A percentile compares a stretch with the other conserved stretches of the same genome.
phyloP scores from a whole-genome alignment of 768 basidiomycete species.

The Dioszegia aurantiaca region DNA sequence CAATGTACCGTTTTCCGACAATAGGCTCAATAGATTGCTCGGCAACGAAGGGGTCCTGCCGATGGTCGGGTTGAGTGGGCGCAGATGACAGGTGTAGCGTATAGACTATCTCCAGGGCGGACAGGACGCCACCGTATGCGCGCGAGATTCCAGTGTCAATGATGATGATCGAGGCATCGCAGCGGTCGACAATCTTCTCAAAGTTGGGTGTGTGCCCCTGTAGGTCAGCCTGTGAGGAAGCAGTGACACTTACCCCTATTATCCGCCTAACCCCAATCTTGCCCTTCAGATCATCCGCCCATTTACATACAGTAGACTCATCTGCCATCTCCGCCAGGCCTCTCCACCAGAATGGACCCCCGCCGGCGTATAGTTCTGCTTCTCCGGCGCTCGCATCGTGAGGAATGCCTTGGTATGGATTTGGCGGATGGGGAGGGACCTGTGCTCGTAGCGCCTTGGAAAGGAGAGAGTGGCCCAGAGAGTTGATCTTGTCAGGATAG shows the following conservation, averaged over 20 bases:
- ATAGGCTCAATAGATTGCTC: neutral
- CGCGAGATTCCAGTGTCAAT: conserved; percentile 98
- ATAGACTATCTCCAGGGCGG: conserved; percentile 83
- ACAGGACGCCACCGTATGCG: conserved; percentile 89
- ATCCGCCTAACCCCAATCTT: conserved; percentile 79
- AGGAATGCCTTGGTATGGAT: conserved; percentile 65
- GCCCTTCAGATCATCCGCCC: conserved; percentile 67
- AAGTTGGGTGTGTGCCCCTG: conserved; percentile 93
- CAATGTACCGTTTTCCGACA: conserved; percentile 25
- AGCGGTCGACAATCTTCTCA: conserved; percentile 78
- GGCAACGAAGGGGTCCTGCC: conserved; percentile 37
- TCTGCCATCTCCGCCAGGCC: conserved; percentile 82
- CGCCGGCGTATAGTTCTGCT: conserved; percentile 64
- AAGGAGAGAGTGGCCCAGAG: conserved; percentile 67
- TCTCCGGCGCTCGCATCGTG: conserved; percentile 65
- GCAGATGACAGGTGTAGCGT: conserved; percentile 64
- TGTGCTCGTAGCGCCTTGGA: conserved; percentile 69
- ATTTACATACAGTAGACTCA: conserved; percentile 62
- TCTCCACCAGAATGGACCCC: conserved; percentile 92
- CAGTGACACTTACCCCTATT: conserved; percentile 56
- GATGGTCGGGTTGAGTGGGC: conserved; percentile 16
- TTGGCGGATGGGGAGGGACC: conserved; percentile 74
- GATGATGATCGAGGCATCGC: conserved; percentile 87
- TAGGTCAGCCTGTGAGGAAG: neutral
- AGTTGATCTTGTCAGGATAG: conserved; percentile 80